phyloP scores from a whole-genome alignment of 495 filamentous ascomycete genomes.

The Neurospora sp. region DNA sequence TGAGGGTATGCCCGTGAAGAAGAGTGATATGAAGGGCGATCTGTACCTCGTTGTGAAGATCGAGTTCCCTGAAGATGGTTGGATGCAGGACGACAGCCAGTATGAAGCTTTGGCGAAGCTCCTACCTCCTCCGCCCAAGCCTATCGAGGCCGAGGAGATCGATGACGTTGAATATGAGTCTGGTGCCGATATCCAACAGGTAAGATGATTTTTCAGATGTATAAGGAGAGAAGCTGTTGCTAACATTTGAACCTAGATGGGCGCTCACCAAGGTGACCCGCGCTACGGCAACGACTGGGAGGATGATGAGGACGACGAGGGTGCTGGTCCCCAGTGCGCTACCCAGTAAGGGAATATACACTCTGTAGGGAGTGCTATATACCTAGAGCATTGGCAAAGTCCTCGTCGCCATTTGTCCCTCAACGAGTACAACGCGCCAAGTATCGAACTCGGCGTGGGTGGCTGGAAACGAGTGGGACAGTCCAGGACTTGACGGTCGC shows the following conservation, averaged over 20 bases:
- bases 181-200: constrained; percentile 71
- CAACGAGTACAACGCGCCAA: not conserved
- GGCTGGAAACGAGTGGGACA: not conserved
- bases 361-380: constrained; percentile 7
- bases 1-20: constrained; percentile 92
- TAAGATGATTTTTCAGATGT: constrained; percentile 28
- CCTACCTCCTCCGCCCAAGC: constrained; percentile 50
- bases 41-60: constrained; percentile 80
- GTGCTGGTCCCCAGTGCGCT: constrained; percentile 61
- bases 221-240: not conserved
- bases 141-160: constrained; percentile 57
- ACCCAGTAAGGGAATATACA: constrained; percentile 55
- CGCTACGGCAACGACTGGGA: constrained; percentile 62
- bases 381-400: not conserved
- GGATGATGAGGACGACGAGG: constrained; percentile 68
- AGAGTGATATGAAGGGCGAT: constrained; percentile 72
- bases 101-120: constrained; percentile 61
- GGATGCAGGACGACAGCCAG: constrained; percentile 58
- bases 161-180: constrained; percentile 82
- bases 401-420: not conserved
- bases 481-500: not conserved
- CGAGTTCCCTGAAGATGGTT: constrained; percentile 78
- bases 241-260: constrained; percentile 40
- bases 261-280: constrained; percentile 55
- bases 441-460: not conserved